Evolutionary conservation across 768 basidiomycete genomes (phyloP).

Genomic region (Naganishia vaughanmartiniae): DNA sequence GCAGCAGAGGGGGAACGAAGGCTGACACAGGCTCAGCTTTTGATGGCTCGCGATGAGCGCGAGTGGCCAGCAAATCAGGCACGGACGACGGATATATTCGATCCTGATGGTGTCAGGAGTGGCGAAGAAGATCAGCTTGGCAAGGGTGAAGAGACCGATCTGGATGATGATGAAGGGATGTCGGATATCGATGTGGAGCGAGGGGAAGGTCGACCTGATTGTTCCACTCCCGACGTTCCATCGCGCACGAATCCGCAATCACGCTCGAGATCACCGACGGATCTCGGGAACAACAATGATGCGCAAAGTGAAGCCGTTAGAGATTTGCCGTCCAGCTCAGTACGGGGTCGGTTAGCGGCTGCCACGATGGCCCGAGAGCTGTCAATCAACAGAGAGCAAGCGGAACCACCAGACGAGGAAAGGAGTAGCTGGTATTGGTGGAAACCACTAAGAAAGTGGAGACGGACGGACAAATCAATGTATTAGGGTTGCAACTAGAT

Average conservation of each 20-base stretch:
- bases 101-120: conserved; percentile 14
- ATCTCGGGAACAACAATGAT: neutral
- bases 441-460: conserved; percentile 49
- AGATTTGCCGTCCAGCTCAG: neutral
- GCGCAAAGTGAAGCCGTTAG: neutral
- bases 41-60: conserved; percentile 31
- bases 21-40: conserved; percentile 41
- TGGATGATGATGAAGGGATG: neutral
- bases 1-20: conserved; percentile 51
- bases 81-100: conserved; percentile 26
- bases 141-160: conserved; percentile 3
- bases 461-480: conserved; percentile 18
- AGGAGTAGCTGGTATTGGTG: conserved; percentile 48
- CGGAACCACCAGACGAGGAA: neutral
- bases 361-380: neutral
- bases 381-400: neutral
- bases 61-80: conserved; percentile 11
- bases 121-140: conserved; percentile 17
- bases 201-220: neutral
- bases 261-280: neutral
- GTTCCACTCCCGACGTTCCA: neutral
- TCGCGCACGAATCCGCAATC: neutral
- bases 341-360: neutral
- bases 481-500: conserved; percentile 1
- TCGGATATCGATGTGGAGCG: neutral